Conservation (phyloP, 1,284 basidiomycete species). For the Ustilago cynodontis region DNA sequence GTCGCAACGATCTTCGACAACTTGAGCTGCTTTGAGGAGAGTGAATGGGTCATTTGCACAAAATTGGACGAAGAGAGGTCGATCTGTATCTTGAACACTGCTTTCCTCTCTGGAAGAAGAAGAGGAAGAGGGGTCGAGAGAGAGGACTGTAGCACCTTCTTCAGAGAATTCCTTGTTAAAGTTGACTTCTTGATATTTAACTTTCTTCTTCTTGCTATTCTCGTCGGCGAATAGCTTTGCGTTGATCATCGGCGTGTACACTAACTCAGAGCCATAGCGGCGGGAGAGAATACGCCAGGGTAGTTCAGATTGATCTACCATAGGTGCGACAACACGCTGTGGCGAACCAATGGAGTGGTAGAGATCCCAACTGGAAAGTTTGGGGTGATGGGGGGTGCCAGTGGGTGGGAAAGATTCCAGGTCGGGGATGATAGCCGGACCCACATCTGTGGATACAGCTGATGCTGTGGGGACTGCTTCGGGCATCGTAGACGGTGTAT, state of each 20-base stretch:
- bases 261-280: conserved; percentile 82
- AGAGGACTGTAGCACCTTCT: conserved; percentile 47
- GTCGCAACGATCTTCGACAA: conserved; percentile 73
- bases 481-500: conserved; percentile 25
- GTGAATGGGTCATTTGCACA: conserved; percentile 88
- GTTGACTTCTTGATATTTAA: conserved; percentile 44
- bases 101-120: neutral
- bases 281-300: conserved; percentile 87
- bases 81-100: conserved; percentile 73
- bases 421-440: conserved; percentile 33
- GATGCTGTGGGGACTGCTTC: conserved; percentile 22
- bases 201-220: conserved; percentile 46
- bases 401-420: conserved; percentile 63
- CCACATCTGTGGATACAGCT: conserved; percentile 20
- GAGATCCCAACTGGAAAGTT: conserved; percentile 83
- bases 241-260: conserved; percentile 98
- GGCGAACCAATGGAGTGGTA: conserved; percentile 85
- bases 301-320: conserved; percentile 97
- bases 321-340: conserved; percentile 90
- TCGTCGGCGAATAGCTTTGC: conserved; percentile 81
- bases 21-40: conserved; percentile 71
- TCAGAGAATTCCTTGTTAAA: conserved; percentile 57
- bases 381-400: conserved; percentile 70
- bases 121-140: neutral
- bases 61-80: conserved; percentile 91